phyloP scores from a whole-genome alignment of 2,329 filamentous ascomycete species.

The Mycosphaerelloides madeirae region DNA sequence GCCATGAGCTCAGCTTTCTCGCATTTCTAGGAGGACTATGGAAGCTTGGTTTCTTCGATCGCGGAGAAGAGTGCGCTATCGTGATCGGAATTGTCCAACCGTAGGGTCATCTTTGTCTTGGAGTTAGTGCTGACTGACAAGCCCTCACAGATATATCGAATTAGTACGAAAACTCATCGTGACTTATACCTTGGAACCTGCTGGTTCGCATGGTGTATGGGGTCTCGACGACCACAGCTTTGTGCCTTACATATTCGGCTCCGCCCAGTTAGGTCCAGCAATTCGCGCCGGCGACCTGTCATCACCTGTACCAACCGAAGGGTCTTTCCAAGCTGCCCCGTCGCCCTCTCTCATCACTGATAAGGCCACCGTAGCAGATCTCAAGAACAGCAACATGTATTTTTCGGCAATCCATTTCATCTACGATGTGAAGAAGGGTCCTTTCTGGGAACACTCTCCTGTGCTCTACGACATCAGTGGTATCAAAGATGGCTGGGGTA shows the following conservation, averaged over 20 bases:
- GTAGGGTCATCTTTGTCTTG: slow-evolving; percentile 46
- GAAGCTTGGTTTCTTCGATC: slow-evolving; percentile 77
- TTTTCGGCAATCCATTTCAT: slow-evolving; percentile 96
- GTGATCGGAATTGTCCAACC: slow-evolving; percentile 79
- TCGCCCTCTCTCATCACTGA: slow-evolving; percentile 62
- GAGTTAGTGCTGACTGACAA: too few species aligned
- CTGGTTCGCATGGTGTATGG: slow-evolving; percentile 96
- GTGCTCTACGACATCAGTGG: slow-evolving; percentile 93
- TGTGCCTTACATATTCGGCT: slow-evolving; percentile 89
- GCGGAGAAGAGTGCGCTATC: slow-evolving; percentile 69
- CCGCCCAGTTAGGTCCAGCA: slow-evolving; percentile 77
- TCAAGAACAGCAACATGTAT: slow-evolving; percentile 60
- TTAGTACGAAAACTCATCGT: slow-evolving; percentile 79
- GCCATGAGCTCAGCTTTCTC: slow-evolving; percentile 90
- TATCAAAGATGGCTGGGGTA: slow-evolving; percentile 84
- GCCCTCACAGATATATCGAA: slow-evolving; percentile 60
- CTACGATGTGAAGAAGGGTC: slow-evolving; percentile 90
- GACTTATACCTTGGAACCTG: slow-evolving; percentile 89
- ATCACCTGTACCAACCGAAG: slow-evolving; percentile 64
- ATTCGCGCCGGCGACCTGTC: slow-evolving; percentile 54
- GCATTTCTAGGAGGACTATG: slow-evolving; percentile 86
- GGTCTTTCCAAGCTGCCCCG: slow-evolving; percentile 65
- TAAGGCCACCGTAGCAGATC: slow-evolving; percentile 36
- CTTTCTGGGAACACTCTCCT: slow-evolving; percentile 91
- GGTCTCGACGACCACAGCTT: slow-evolving; percentile 97